Evolutionary conservation across 1,139 yeast species (phyloP).

Genomic region (Zygosaccharomyces sapae): DNA sequence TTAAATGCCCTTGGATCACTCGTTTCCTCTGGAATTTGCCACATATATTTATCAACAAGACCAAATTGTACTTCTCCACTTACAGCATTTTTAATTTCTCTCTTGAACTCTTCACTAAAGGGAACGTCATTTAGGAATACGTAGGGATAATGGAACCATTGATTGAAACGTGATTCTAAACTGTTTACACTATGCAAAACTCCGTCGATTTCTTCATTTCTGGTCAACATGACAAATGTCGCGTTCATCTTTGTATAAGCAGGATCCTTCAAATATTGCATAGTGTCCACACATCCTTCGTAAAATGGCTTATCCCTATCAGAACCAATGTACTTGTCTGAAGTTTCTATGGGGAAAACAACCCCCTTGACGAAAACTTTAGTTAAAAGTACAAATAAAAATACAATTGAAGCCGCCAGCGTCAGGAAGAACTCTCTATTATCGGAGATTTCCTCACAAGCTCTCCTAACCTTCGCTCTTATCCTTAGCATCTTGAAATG

Average conservation of each 20-base stretch:
- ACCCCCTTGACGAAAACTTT: slow-evolving; percentile 3
- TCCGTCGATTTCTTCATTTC: slow-evolving; percentile 69
- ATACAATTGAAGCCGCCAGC: not conserved
- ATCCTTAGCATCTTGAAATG: not conserved
- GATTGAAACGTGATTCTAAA: slow-evolving; percentile 80
- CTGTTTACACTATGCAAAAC: slow-evolving; percentile 66
- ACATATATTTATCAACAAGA: slow-evolving; percentile 24
- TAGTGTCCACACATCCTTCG: slow-evolving; percentile 48
- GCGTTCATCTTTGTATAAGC: slow-evolving; percentile 55
- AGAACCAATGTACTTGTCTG: slow-evolving; percentile 22
- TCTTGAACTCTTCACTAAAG: slow-evolving; percentile 60
- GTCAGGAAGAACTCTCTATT: not conserved
- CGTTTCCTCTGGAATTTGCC: slow-evolving; percentile 37
- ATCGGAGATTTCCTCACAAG: not conserved
- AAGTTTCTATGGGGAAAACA: slow-evolving; percentile 7
- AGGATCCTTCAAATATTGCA: slow-evolving; percentile 35
- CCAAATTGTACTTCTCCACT: slow-evolving; percentile 41
- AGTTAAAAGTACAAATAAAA: not conserved
- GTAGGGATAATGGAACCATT: slow-evolving; percentile 89
- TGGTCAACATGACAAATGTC: slow-evolving; percentile 74
- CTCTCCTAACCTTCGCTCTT: not conserved
- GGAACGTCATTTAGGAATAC: slow-evolving; percentile 77
- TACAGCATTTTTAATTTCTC: slow-evolving; percentile 47
- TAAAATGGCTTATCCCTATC: slow-evolving; percentile 40
- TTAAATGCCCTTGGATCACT: slow-evolving; percentile 35